phyloP scores from a whole-genome alignment of 495 filamentous ascomycete genomes.

The Xylaria acuta region DNA sequence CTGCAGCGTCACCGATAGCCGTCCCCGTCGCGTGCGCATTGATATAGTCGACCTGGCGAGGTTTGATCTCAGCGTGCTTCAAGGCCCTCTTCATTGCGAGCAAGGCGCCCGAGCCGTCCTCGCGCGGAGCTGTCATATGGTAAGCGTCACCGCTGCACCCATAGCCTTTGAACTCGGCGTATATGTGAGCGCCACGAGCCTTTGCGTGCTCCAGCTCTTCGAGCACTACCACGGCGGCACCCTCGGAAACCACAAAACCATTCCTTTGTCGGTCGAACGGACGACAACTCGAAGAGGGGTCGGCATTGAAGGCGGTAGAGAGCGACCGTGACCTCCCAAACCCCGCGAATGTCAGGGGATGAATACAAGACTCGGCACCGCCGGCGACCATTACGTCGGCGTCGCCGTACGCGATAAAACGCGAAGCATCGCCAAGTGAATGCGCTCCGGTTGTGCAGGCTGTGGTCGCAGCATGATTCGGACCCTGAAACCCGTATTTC shows the following conservation, averaged over 20 bases:
- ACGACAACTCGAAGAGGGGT: slow-evolving; percentile 74
- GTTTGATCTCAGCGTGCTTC: slow-evolving; percentile 71
- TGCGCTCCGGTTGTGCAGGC: slow-evolving; percentile 96
- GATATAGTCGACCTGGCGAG: slow-evolving; percentile 81
- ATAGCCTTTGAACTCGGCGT: slow-evolving; percentile 90
- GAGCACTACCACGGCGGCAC: slow-evolving; percentile 83
- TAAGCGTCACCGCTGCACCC: slow-evolving; percentile 86
- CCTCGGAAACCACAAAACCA: slow-evolving; percentile 94
- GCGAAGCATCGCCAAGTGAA: slow-evolving; percentile 88
- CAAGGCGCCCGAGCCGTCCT: slow-evolving; percentile 79
- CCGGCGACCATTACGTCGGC: slow-evolving; percentile 95
- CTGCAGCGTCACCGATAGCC: slow-evolving; percentile 81
- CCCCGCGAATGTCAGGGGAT: slow-evolving; percentile 89
- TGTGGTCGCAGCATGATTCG: slow-evolving; percentile 89
- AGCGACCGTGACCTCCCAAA: slow-evolving; percentile 89
- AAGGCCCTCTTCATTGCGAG: slow-evolving; percentile 87
- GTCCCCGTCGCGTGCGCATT: slow-evolving; percentile 97
- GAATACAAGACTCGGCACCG: slow-evolving; percentile 93
- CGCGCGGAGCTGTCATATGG: slow-evolving; percentile 88
- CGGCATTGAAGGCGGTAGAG: slow-evolving; percentile 77
- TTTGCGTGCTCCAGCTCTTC: slow-evolving; percentile 92
- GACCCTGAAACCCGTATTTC: slow-evolving; percentile 87
- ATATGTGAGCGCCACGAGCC: slow-evolving; percentile 76
- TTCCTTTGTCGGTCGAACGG: slow-evolving; percentile 84
- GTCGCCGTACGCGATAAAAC: slow-evolving; percentile 89